Base-by-base conservation (phyloP, 176 grass and related monocot genomes). In the Carex scoparia region DNA sequence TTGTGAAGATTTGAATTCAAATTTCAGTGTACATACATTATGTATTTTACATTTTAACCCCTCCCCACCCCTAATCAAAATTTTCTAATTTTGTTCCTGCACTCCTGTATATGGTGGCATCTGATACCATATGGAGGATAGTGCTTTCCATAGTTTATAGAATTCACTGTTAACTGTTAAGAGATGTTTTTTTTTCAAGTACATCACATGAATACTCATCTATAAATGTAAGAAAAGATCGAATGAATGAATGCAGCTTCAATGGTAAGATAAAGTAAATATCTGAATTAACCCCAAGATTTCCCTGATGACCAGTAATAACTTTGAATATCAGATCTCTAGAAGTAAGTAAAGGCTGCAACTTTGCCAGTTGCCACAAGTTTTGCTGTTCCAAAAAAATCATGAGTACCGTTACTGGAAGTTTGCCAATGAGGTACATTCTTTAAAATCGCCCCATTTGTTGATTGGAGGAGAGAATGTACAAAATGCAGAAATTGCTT, bases 391-490 rank as follows among this genome's bases (percentile, higher is more conserved):
- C 23, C 48, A 51, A 58, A 7, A 78, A 5, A 58, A 54, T 56
- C 6, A 40, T 40, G 5, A 14, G 74, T 79, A 79, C 74, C 53
- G 13, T 58, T 58, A 18, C 4, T 58, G 53, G 74, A 79, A 79
- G 51, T 55, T 79, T 35, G 74, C 74, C 74, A 79, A 58, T 57
- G 74, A 57, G 74, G 7, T 58, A 35, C 27, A 15, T 79, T 57
- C 53, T 58, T 58, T 79, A 57, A 79, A 35, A 35, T 18, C 51
- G 58, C 53, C 16, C 51, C 14, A 37, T 58, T 35, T 57, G 53
- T 13, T 79, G 74, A 79, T 79, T 79, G 74, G 74, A 79, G 51
- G 74, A 53, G 74, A 58, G 23, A 57, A 19, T 57, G 74, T 79
- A 79, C 74, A 33, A 53, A 32, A 56, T 79, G 74, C 53, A 58